Evolutionary conservation across 371 early-diverging fungal genomes (phyloP).

Genomic region (Mucor indicus): DNA sequence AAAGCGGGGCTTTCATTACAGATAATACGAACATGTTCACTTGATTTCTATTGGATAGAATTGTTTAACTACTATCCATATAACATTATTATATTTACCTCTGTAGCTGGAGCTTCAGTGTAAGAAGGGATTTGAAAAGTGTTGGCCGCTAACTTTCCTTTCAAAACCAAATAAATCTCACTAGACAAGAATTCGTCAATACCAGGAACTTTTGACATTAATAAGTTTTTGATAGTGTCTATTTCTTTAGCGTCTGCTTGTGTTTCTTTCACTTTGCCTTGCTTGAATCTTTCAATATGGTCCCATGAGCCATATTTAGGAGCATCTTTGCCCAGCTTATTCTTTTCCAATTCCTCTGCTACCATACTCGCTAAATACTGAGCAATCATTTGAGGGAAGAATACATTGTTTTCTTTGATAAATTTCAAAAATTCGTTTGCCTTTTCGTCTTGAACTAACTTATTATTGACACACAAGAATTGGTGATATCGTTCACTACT

Average conservation of each 20-base stretch:
- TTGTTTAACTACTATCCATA: neutral
- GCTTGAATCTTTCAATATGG: slow-evolving; percentile 78
- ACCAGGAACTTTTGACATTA: slow-evolving; percentile 71
- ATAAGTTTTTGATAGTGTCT: slow-evolving; percentile 54
- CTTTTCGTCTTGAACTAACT: slow-evolving; percentile 23
- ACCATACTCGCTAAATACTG: slow-evolving; percentile 75
- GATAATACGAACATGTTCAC: slow-evolving; percentile 34
- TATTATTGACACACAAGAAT: slow-evolving; percentile 60
- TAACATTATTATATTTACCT: slow-evolving; percentile 26
- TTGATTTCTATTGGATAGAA: slow-evolving; percentile 12
- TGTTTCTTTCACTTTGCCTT: slow-evolving; percentile 51
- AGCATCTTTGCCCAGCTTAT: slow-evolving; percentile 35
- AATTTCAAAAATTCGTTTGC: slow-evolving; percentile 32
- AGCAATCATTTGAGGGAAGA: slow-evolving; percentile 72
- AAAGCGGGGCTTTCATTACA: slow-evolving; percentile 57
- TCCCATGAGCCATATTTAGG: slow-evolving; percentile 66
- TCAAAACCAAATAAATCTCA: slow-evolving; percentile 77
- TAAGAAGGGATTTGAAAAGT: slow-evolving; percentile 51
- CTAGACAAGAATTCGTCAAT: slow-evolving; percentile 78
- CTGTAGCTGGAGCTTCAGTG: slow-evolving; percentile 18
- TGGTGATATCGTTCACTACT: slow-evolving; percentile 64
- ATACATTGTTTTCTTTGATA: slow-evolving; percentile 49
- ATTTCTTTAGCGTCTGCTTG: slow-evolving; percentile 56
- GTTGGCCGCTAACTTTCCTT: slow-evolving; percentile 76
- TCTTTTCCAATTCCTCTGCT: slow-evolving; percentile 64